Evolutionary conservation across 2,329 filamentous ascomycete genomes (phyloP).

Genomic region (Fusarium ambrosium): DNA sequence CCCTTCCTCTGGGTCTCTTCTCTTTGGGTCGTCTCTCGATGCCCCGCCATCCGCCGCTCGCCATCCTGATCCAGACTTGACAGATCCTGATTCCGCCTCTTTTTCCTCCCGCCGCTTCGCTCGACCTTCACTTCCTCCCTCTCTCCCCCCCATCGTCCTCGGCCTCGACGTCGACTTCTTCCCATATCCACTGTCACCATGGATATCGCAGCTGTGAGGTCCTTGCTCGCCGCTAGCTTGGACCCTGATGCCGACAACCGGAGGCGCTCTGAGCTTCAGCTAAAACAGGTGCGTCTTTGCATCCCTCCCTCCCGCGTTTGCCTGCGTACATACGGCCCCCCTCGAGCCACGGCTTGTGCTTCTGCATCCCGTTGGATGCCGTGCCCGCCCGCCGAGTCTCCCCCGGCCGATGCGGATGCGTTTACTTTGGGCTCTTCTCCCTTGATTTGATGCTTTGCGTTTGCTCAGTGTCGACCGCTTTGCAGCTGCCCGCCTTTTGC

Average conservation of each 20-base stretch:
- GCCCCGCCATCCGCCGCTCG: conserved; percentile 48
- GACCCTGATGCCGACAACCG: conserved; percentile 80
- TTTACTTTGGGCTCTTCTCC: not conserved
- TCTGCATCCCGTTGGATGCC: not conserved
- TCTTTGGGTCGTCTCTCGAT: conserved; percentile 44
- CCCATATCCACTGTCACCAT: conserved; percentile 60
- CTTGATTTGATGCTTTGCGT: conserved; percentile 4
- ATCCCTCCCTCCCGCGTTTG: conserved; percentile 13
- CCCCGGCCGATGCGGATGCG: not conserved
- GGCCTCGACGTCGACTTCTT: conserved; percentile 45
- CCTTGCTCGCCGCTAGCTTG: conserved; percentile 82
- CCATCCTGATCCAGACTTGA: conserved; percentile 48
- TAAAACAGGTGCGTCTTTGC: conserved; percentile 77
- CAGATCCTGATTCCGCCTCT: conserved; percentile 48
- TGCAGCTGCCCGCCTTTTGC: conserved; percentile 34
- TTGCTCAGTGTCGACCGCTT: conserved; percentile 24
- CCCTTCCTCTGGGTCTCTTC: conserved; percentile 36
- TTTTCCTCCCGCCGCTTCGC: conserved; percentile 32
- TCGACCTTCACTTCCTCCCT: conserved; percentile 32
- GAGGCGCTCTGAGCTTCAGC: conserved; percentile 82
- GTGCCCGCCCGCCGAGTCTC: conserved; percentile 1
- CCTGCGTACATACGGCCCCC: conserved; percentile 13
- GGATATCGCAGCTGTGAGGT: conserved; percentile 81
- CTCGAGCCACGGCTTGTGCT: conserved; percentile 21
- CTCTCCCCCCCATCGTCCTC: conserved; percentile 41